Conservation (phyloP, 2,329 filamentous ascomycete genomes). For the Xylaria sp. region DNA sequence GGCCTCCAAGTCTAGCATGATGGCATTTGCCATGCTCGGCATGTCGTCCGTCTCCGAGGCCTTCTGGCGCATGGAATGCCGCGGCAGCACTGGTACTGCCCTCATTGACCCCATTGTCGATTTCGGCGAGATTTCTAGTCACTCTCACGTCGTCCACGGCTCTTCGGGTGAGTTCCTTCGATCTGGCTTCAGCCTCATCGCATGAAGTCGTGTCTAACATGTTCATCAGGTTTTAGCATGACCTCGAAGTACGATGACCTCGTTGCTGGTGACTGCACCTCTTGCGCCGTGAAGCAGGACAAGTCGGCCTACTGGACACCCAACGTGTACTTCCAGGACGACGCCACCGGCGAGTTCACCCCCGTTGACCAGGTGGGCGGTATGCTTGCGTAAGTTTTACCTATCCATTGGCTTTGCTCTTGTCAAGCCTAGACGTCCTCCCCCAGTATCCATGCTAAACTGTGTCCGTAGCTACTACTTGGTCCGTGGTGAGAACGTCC, state of each 20-base stretch:
- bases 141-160: conserved; percentile 72
- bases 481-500: conserved; percentile 56
- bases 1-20: conserved; percentile 24
- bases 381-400: conserved; percentile 73
- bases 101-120: conserved; percentile 74
- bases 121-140: conserved; percentile 52
- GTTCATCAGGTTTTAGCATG: conserved; percentile 55
- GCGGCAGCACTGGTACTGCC: conserved; percentile 60
- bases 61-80: conserved; percentile 90
- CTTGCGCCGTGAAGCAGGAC: conserved; percentile 73
- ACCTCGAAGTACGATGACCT: conserved; percentile 55
- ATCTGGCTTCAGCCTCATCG: too few species aligned
- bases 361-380: conserved; percentile 71
- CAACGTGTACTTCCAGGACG: conserved; percentile 68
- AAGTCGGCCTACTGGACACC: conserved; percentile 88
- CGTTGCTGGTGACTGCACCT: conserved; percentile 63
- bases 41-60: conserved; percentile 46
- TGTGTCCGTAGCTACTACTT: conserved; percentile 67
- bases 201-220: not conserved
- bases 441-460: conserved; percentile 4
- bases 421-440: not conserved
- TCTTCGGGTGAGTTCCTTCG: conserved; percentile 57
- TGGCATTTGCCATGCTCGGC: conserved; percentile 28
- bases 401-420: not conserved
- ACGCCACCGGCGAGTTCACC: conserved; percentile 57